Conservation (phyloP, 768 basidiomycete species). For the Austroboletus festivus region DNA sequence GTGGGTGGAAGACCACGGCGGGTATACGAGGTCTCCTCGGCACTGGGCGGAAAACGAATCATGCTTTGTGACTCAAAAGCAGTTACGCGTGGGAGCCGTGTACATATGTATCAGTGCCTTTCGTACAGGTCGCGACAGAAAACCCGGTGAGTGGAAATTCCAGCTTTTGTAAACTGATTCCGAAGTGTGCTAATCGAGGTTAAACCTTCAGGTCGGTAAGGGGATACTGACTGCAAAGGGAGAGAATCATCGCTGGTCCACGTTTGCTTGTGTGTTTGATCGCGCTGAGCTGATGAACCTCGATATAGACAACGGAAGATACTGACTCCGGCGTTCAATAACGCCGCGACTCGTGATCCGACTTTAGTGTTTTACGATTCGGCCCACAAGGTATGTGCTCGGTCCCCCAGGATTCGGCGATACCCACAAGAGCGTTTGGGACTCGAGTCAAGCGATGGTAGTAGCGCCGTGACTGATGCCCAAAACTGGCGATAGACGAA, state of each 20-base stretch:
- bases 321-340: constrained; percentile 41
- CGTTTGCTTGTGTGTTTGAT: background rate
- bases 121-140: constrained; percentile 20
- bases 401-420: background rate
- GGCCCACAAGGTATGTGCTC: constrained; percentile 36
- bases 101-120: constrained; percentile 28
- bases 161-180: background rate
- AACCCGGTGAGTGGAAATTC: constrained; percentile 18
- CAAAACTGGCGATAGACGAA: constrained; percentile 38
- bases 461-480: constrained; percentile 41
- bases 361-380: constrained; percentile 40
- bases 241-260: constrained; percentile 41
- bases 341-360: constrained; percentile 36
- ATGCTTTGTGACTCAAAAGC: constrained; percentile 49
- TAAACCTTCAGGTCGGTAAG: constrained; percentile 30
- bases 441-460: constrained; percentile 21
- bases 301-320: constrained; percentile 34
- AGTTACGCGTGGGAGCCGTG: constrained; percentile 48
- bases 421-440: constrained; percentile 34
- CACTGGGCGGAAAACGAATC: constrained; percentile 35
- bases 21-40: constrained; percentile 41
- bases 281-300: constrained; percentile 1
- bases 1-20: constrained; percentile 49
- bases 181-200: background rate
- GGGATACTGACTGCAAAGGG: constrained; percentile 41